A percentile compares a stretch with the other conserved stretches of the same genome.
These are phyloP conservation scores for Cytospora piceicola DNA, from an alignment of 2,329 filamentous ascomycete species.

Conservation along the genomic window DNA sequence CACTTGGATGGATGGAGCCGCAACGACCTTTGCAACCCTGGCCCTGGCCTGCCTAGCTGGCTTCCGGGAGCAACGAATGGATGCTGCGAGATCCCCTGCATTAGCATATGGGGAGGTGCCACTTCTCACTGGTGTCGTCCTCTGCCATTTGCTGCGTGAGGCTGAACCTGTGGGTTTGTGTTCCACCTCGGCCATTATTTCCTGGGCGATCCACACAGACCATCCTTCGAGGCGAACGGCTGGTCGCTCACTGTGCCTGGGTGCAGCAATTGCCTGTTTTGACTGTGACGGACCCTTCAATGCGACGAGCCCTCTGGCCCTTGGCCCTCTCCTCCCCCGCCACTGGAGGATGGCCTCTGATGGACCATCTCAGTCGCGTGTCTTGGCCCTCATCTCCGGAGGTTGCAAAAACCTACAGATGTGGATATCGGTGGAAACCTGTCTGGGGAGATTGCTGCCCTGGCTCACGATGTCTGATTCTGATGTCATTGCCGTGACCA, in stretches of 20 bases:
- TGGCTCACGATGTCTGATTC: slow-evolving; percentile 15
- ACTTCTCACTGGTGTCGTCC: slow-evolving; percentile 20
- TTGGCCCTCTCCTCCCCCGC: not conserved
- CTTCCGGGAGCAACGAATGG: slow-evolving; percentile 24
- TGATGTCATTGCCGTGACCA: slow-evolving; percentile 27
- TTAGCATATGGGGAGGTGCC: slow-evolving; percentile 27
- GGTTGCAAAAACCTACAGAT: slow-evolving; percentile 9
- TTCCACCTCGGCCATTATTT: slow-evolving; percentile 26
- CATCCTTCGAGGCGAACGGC: slow-evolving; percentile 1
- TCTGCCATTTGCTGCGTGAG: slow-evolving; percentile 26
- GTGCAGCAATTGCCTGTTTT: slow-evolving; percentile 7
- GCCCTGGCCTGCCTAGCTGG: slow-evolving; percentile 20
- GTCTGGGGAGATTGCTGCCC: slow-evolving; percentile 24
- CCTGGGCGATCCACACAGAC: slow-evolving; percentile 16
- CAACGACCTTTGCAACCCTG: slow-evolving; percentile 19
- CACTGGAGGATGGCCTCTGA: slow-evolving; percentile 5
- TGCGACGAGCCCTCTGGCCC: slow-evolving; percentile 11
- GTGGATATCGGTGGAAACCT: slow-evolving; percentile 24
- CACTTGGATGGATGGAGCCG: slow-evolving; percentile 23
- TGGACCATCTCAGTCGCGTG: slow-evolving; percentile 19
- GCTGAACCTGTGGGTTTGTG: slow-evolving; percentile 23
- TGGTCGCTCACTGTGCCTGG: slow-evolving; percentile 16
- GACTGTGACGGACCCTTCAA: slow-evolving; percentile 13
- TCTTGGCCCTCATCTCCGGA: slow-evolving; percentile 25
- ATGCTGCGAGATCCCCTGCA: slow-evolving; percentile 22